Conservation (phyloP, 495 filamentous ascomycete species). For the Lophium mytilinum region DNA sequence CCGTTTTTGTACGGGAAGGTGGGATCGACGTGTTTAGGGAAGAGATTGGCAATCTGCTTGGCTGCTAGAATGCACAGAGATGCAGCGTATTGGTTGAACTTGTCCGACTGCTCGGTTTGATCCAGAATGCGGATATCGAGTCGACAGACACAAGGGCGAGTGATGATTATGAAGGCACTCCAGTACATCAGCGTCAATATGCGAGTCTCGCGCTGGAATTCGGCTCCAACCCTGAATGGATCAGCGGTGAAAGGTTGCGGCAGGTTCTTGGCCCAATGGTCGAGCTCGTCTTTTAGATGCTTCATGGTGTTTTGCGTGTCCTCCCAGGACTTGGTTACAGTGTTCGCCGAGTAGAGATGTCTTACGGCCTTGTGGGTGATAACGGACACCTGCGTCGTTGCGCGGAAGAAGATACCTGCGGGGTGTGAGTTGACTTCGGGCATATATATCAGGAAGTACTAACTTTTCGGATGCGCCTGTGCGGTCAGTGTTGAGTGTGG, state of each 20-base stretch:
- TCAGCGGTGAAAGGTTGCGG: constrained; percentile 6
- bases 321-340: constrained; percentile 47
- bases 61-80: constrained; percentile 52
- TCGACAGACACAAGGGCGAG: constrained; percentile 53
- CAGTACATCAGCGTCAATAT: constrained; percentile 45
- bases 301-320: constrained; percentile 52
- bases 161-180: constrained; percentile 52
- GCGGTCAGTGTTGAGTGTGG: too few relatives aligned
- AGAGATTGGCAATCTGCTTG: constrained; percentile 43
- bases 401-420: constrained; percentile 40
- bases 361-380: constrained; percentile 49
- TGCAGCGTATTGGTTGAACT: constrained; percentile 46
- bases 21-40: not conserved
- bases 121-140: constrained; percentile 40
- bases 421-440: not conserved
- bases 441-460: not conserved
- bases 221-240: constrained; percentile 8
- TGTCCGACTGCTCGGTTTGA: constrained; percentile 37
- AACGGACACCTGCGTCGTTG: constrained; percentile 43
- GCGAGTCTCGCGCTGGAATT: constrained; percentile 28
- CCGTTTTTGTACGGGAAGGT: constrained; percentile 1
- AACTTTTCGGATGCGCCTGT: not conserved
- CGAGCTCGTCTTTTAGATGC: constrained; percentile 43
- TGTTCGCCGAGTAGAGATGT: constrained; percentile 51
- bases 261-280: constrained; percentile 39